Evolutionary conservation across 1,284 basidiomycete genomes (phyloP).

Genomic region (Apiotrichum porosum): DNA sequence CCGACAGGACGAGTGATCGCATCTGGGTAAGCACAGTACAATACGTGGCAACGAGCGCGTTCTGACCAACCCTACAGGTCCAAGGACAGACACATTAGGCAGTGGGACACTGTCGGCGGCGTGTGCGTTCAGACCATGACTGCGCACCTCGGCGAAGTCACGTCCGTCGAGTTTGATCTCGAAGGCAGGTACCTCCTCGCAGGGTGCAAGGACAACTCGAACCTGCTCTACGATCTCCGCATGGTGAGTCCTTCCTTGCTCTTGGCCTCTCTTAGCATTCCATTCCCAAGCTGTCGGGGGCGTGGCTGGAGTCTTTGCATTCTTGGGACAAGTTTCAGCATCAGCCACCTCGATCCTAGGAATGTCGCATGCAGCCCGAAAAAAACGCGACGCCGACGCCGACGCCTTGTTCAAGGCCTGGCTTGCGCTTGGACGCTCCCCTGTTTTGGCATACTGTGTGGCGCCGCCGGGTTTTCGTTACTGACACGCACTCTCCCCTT

Average conservation of each 20-base stretch:
- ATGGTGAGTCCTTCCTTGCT: constrained; percentile 49
- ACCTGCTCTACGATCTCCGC: constrained; percentile 45
- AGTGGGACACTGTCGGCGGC: constrained; percentile 53
- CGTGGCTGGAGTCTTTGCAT: no score
- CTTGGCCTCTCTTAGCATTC: no score
- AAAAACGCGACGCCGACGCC: no score
- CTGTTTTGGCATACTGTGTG: no score
- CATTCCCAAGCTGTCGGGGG: no score
- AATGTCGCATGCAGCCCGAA: no score
- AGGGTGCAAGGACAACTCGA: constrained; percentile 52
- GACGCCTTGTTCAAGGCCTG: no score
- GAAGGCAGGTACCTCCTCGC: constrained; percentile 50
- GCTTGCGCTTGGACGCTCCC: no score
- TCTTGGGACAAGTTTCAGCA: no score
- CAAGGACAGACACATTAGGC: constrained; percentile 51
- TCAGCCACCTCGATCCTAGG: no score
- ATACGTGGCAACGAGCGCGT: background rate
- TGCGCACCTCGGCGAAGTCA: constrained; percentile 52
- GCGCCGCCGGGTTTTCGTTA: no score
- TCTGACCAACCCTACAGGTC: constrained; percentile 21
- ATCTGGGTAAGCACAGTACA: constrained; percentile 44
- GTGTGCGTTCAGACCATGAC: constrained; percentile 49
- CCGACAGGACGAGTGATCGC: constrained; percentile 50
- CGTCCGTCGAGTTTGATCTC: constrained; percentile 51
- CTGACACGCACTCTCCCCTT: no score